Evolutionary conservation across 2,329 filamentous ascomycete genomes (phyloP).

Genomic region (Fusarium clavum): DNA sequence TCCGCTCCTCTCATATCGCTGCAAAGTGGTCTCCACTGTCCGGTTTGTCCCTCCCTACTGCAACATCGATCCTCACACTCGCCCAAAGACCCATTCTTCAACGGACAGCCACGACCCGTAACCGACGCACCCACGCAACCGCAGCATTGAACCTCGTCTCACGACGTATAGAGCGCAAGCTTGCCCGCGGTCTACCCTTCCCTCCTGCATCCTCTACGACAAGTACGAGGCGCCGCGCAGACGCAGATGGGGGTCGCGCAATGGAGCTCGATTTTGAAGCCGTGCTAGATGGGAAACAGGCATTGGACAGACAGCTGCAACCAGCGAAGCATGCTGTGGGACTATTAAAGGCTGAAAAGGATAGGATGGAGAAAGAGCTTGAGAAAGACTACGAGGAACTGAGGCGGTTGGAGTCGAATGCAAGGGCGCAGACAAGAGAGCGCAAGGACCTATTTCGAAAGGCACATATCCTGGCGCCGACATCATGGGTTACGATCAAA

Average conservation of each 20-base stretch:
- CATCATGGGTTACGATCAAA: constrained; percentile 16
- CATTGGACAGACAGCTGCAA: constrained; percentile 69
- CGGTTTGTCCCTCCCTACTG: constrained; percentile 63
- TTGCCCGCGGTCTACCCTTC: constrained; percentile 73
- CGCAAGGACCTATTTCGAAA: constrained; percentile 63
- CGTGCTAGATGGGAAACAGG: constrained; percentile 68
- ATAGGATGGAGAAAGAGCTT: constrained; percentile 65
- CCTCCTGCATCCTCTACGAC: constrained; percentile 61
- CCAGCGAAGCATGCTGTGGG: constrained; percentile 72
- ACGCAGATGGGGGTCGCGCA: constrained; percentile 59
- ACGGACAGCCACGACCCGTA: constrained; percentile 61
- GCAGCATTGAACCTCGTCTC: constrained; percentile 67
- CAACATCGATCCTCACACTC: constrained; percentile 67
- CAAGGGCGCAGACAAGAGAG: constrained; percentile 63
- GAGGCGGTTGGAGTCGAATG: constrained; percentile 65
- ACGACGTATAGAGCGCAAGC: constrained; percentile 66
- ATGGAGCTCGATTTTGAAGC: constrained; percentile 75
- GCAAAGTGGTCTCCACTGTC: constrained; percentile 74
- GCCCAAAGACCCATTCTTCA: constrained; percentile 72
- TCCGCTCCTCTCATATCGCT: constrained; percentile 74
- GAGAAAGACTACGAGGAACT: constrained; percentile 66
- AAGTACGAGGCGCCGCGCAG: constrained; percentile 32
- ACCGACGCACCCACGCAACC: constrained; percentile 65
- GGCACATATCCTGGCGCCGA: constrained; percentile 63
- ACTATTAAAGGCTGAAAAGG: constrained; percentile 68